Evolutionary conservation across 257 asterid species (phyloP), one percentile per base, ranked within the genome.

Genomic region (Solanum raphanifolium): DNA sequence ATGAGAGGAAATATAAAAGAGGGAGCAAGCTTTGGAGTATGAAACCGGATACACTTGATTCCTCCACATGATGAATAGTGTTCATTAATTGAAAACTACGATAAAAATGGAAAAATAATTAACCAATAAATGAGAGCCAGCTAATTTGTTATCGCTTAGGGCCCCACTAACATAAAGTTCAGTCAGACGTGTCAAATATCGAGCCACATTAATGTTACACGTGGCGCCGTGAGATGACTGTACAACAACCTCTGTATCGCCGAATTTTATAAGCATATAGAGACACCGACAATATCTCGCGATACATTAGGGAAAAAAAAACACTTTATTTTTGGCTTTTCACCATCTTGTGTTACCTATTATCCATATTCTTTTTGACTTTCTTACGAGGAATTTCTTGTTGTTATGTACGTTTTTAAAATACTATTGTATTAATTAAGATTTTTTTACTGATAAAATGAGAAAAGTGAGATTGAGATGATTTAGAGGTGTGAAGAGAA

Each of bases 261-360:
- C 84, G 76, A 87, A 41, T 60, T 66, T 18, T 41, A 34, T 46
- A 13, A 43, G 87, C 29, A 48, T 1, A 23, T 82, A 82, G 71
- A 36, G 27, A 27, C 87, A 87, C 96, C 95, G 95, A 93, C 97
- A 93, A 89, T 90, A 87, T 93, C 90, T 91, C 92, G 90, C 69
- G 92, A 90, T 38, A 89, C 35, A 87, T 27, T 46, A 5, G n/a
- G n/a, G 20, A 9, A 10, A 48, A 81, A 29, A 29, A 43, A 5
- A 58, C 4, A 20, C 66, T 58, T 58, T 20, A 20, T 58, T 58
- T 20, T 58, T 20, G 6, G 41, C 85, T 46, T 46, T 46, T 81
- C 5, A 81, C 68, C 10, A 9, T 46, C 39, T 46, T 29, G 32
- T 46, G 68, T 46, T 79, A 27, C 85, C 68, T 18, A 5, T 81